Percentiles rank a stretch among this genome's conserved stretches.
phyloP scores from a whole-genome alignment of 2,329 filamentous ascomycete genomes.

The Botrytis sinoallii region DNA sequence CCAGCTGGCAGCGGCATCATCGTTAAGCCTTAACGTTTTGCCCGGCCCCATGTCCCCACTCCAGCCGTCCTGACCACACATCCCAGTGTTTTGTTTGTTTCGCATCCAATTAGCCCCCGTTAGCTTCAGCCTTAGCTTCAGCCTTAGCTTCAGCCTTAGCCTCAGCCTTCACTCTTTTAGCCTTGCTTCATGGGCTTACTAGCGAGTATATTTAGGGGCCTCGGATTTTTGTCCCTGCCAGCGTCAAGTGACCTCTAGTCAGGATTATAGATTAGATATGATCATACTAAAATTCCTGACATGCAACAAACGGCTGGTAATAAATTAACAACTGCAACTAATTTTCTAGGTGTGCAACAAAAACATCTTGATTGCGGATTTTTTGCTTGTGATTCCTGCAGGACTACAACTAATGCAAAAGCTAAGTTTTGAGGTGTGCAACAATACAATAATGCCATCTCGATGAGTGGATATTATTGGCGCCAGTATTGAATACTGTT shows the following conservation, averaged over 20 bases:
- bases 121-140: neutral
- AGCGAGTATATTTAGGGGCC: neutral
- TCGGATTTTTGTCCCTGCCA: constrained; percentile 3
- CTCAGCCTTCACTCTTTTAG: neutral
- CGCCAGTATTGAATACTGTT: neutral
- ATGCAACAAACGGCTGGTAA: neutral
- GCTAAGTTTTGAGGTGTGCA: constrained; percentile 19
- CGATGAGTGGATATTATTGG: constrained; percentile 5
- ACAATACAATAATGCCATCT: constrained; percentile 1
- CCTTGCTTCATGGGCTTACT: neutral
- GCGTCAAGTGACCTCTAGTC: neutral
- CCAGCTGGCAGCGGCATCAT: neutral
- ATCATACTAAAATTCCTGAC: constrained; percentile 1
- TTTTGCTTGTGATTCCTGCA: neutral
- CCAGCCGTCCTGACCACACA: neutral
- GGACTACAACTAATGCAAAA: neutral
- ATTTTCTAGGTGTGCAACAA: neutral
- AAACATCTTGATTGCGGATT: neutral
- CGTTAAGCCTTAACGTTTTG: constrained; percentile 11
- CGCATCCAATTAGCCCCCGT: neutral
- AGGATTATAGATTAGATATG: neutral
- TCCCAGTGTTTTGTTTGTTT: constrained; percentile 4
- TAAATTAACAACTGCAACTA: constrained; percentile 1
- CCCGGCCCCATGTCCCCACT: neutral
- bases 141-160: constrained; percentile 10